phyloP scores from a whole-genome alignment of 768 basidiomycete species.

The Naganishia randhawae region DNA sequence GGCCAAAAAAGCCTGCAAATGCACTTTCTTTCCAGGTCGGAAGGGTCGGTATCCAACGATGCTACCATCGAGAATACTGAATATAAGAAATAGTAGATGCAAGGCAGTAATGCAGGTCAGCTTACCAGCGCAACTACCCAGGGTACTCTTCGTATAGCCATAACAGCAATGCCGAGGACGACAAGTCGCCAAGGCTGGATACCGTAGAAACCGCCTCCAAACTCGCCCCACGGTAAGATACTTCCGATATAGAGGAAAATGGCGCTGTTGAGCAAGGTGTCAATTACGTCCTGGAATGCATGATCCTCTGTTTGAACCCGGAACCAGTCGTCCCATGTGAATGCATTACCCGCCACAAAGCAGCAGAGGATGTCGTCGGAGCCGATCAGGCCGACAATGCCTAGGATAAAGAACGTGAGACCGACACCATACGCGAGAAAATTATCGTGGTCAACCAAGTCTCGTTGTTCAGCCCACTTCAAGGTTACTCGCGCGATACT shows the following conservation, averaged over 20 bases:
- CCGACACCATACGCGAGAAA: conserved; percentile 52
- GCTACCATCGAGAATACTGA: conserved; percentile 18
- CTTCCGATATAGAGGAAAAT: conserved; percentile 41
- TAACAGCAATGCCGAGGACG: conserved; percentile 49
- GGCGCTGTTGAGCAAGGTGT: conserved; percentile 43
- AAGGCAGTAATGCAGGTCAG: neutral
- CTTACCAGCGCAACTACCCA: conserved; percentile 49
- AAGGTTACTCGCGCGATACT: conserved; percentile 41
- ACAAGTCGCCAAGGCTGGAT: conserved; percentile 52
- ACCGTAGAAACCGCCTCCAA: conserved; percentile 32
- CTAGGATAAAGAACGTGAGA: conserved; percentile 48
- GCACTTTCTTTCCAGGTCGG: conserved; percentile 39
- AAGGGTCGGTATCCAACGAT: conserved; percentile 46
- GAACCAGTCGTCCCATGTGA: conserved; percentile 51
- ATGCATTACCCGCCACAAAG: conserved; percentile 40
- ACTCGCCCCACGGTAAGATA: conserved; percentile 48
- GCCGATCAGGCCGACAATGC: conserved; percentile 51
- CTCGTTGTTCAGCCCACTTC: conserved; percentile 38
- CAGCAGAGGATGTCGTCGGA: conserved; percentile 53
- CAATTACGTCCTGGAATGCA: conserved; percentile 49
- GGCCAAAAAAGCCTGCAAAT: conserved; percentile 52
- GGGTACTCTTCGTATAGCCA: conserved; percentile 51
- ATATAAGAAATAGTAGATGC: neutral
- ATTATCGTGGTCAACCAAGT: conserved; percentile 52
- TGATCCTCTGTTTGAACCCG: conserved; percentile 48